phyloP scores from a whole-genome alignment of 2,329 filamentous ascomycete species.

The Talaromyces islandicus region DNA sequence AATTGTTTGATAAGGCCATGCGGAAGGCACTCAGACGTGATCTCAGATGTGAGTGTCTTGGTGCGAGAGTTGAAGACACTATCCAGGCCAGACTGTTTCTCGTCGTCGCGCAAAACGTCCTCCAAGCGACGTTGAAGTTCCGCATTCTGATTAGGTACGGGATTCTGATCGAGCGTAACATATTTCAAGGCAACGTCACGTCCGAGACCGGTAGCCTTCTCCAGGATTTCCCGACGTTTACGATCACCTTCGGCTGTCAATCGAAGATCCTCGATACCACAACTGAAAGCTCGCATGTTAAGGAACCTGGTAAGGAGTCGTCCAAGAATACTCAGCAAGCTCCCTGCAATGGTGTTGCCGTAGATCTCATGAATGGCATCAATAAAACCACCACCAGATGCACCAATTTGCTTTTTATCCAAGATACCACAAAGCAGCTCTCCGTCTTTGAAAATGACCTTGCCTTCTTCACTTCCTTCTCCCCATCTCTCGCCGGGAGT shows the following conservation, averaged over 20 bases:
- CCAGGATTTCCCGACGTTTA: conserved; percentile 62
- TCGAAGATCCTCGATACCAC: conserved; percentile 91
- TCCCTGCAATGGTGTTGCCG: conserved; percentile 78
- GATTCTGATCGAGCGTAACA: conserved; percentile 68
- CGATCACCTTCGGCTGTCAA: conserved; percentile 75
- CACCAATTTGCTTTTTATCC: conserved; percentile 92
- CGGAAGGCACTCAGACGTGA: conserved; percentile 76
- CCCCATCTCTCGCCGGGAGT: conserved; percentile 79
- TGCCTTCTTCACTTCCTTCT: conserved; percentile 62
- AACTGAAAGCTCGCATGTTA: conserved; percentile 92
- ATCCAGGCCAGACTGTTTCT: conserved; percentile 87
- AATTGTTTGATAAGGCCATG: conserved; percentile 81
- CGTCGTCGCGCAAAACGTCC: conserved; percentile 83
- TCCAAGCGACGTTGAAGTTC: conserved; percentile 75
- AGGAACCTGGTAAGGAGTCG: conserved; percentile 82
- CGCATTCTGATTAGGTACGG: conserved; percentile 57
- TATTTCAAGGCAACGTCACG: conserved; percentile 78
- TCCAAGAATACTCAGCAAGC: conserved; percentile 81
- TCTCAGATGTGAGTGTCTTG: conserved; percentile 64
- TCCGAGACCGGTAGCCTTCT: conserved; percentile 63
- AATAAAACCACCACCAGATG: conserved; percentile 76
- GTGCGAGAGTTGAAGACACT: conserved; percentile 71
- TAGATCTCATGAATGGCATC: conserved; percentile 93
- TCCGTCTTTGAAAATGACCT: conserved; percentile 77
- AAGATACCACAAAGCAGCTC: conserved; percentile 86